Conservation (phyloP, 2,329 filamentous ascomycete species). For the Alternaria sp. region DNA sequence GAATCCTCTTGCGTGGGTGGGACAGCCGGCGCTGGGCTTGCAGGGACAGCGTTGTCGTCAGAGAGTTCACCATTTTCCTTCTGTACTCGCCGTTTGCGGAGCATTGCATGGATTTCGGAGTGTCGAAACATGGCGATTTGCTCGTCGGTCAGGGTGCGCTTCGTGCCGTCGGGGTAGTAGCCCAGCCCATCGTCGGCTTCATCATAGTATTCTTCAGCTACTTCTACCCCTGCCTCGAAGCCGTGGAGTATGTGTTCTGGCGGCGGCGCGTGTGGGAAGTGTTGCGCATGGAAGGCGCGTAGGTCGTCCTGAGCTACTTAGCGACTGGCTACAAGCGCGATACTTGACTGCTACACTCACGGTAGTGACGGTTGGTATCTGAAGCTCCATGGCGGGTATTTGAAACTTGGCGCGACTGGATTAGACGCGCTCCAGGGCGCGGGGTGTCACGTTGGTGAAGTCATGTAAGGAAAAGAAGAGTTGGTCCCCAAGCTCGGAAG, state of each 20-base stretch:
- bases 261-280: conserved; percentile 50
- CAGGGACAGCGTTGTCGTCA: conserved; percentile 10
- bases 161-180: conserved; percentile 84
- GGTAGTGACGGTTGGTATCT: conserved; percentile 41
- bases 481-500: conserved; percentile 10
- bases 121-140: conserved; percentile 91
- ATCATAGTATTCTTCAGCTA: conserved; percentile 37
- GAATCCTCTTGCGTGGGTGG: neutral
- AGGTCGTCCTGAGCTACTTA: conserved; percentile 50
- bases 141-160: conserved; percentile 88
- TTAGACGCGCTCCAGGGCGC: conserved; percentile 24
- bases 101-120: conserved; percentile 78
- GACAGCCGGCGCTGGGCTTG: neutral
- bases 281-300: conserved; percentile 50
- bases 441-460: conserved; percentile 14
- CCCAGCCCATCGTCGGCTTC: conserved; percentile 72
- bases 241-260: conserved; percentile 43
- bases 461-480: conserved; percentile 18
- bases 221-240: conserved; percentile 32
- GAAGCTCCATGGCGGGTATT: conserved; percentile 20
- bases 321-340: conserved; percentile 2
- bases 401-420: neutral
- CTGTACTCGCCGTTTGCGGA: conserved; percentile 47
- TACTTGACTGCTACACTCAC: conserved; percentile 22
- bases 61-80: conserved; percentile 29